Conservation (phyloP, 2,329 filamentous ascomycete genomes). For the Pseudogymnoascus sp. region DNA sequence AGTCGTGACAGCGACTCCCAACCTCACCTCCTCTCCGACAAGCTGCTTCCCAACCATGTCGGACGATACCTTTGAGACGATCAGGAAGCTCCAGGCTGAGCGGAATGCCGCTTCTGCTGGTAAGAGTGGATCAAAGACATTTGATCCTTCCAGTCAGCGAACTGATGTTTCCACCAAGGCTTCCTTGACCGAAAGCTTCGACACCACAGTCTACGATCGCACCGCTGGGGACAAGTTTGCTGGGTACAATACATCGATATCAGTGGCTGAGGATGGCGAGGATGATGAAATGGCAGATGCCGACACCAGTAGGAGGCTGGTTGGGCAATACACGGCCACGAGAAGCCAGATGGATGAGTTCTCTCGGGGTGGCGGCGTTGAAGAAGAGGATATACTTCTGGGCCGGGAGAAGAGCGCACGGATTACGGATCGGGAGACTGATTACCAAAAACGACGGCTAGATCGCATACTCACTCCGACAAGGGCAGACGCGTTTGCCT, state of each 20-base stretch:
- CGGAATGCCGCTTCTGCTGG: slow-evolving; percentile 71
- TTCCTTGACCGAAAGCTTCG: slow-evolving; percentile 82
- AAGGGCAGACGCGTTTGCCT: slow-evolving; percentile 76
- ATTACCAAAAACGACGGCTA: slow-evolving; percentile 94
- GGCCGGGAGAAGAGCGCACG: slow-evolving; percentile 81
- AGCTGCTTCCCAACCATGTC: slow-evolving; percentile 41
- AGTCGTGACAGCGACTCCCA: slow-evolving; percentile 6
- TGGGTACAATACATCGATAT: slow-evolving; percentile 86
- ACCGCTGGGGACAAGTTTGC: slow-evolving; percentile 72
- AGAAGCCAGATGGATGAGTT: slow-evolving; percentile 91
- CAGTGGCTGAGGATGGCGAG: slow-evolving; percentile 68
- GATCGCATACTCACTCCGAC: slow-evolving; percentile 81
- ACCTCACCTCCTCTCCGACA: slow-evolving; percentile 9
- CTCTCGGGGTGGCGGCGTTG: slow-evolving; percentile 72
- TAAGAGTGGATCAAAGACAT: slow-evolving; percentile 75
- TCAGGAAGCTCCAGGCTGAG: slow-evolving; percentile 85
- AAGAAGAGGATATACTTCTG: slow-evolving; percentile 84
- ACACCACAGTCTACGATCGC: slow-evolving; percentile 78
- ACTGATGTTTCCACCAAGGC: slow-evolving; percentile 80
- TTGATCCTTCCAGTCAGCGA: slow-evolving; percentile 73
- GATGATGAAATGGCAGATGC: slow-evolving; percentile 70
- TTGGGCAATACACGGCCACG: slow-evolving; percentile 94
- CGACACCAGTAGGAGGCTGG: slow-evolving; percentile 67
- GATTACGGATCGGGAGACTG: slow-evolving; percentile 87
- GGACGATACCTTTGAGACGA: slow-evolving; percentile 78